Conservation (phyloP, 2,329 filamentous ascomycete species). For the Ophiocordyceps sinensis region DNA sequence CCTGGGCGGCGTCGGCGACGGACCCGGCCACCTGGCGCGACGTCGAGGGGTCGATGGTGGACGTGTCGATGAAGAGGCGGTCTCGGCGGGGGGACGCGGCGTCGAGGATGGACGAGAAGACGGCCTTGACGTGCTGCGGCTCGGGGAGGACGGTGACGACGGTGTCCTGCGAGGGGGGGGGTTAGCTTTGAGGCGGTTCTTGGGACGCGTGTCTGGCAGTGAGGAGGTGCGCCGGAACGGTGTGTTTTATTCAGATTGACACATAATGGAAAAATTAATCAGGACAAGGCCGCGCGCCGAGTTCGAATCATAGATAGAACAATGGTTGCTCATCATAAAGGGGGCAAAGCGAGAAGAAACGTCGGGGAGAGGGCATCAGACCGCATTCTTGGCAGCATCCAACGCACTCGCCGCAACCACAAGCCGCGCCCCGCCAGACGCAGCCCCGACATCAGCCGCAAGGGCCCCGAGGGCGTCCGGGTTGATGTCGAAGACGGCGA, state of each 20-base stretch:
- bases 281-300: conserved; percentile 34
- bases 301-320: conserved; percentile 58
- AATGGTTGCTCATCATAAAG: conserved; percentile 12
- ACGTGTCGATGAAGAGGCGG: conserved; percentile 87
- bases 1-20: conserved; percentile 49
- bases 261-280: conserved; percentile 52
- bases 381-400: conserved; percentile 36
- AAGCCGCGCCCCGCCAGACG: conserved; percentile 29
- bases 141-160: conserved; percentile 84
- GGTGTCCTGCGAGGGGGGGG: conserved; percentile 44
- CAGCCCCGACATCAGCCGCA: conserved; percentile 29
- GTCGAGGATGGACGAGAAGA: conserved; percentile 64
- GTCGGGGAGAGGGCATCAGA: conserved; percentile 16
- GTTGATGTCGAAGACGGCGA: conserved; percentile 45
- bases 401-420: conserved; percentile 28
- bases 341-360: neutral
- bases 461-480: conserved; percentile 30
- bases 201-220: too few relatives aligned
- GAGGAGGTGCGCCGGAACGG: too few relatives aligned
- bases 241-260: too few relatives aligned
- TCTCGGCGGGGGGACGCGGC: conserved; percentile 35
- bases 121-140: conserved; percentile 70
- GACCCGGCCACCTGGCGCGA: conserved; percentile 63
- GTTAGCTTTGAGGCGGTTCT: neutral
- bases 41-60: conserved; percentile 84